phyloP scores from a whole-genome alignment of 192 early-diverging fungal species.

The Coemansia sp. region DNA sequence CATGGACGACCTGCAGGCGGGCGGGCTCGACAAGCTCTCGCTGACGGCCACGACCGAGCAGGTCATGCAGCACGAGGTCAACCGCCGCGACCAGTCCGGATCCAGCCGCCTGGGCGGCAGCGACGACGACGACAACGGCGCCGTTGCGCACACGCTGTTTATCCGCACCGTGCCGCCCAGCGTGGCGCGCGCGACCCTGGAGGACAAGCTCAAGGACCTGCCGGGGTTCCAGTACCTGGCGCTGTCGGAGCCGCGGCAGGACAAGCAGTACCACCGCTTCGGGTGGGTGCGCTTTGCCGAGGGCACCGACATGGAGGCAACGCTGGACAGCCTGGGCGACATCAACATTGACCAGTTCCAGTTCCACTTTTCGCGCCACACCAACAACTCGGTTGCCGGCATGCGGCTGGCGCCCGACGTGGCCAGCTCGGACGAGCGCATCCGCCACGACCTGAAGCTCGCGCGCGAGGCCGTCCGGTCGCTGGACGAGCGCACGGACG shows the following conservation, averaged over 20 bases:
- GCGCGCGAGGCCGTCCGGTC: conserved; percentile 50
- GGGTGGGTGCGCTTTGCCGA: conserved; percentile 90
- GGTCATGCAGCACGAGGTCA: conserved; percentile 43
- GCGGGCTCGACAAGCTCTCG: conserved; percentile 62
- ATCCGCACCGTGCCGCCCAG: conserved; percentile 76
- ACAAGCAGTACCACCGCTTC: conserved; percentile 80
- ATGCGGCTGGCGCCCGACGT: conserved; percentile 68
- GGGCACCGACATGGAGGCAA: conserved; percentile 76
- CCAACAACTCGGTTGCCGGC: conserved; percentile 17
- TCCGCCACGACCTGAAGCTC: conserved; percentile 71
- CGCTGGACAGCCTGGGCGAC: conserved; percentile 60
- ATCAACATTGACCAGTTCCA: conserved; percentile 54
- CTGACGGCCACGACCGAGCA: conserved; percentile 33
- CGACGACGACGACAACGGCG: conserved; percentile 31
- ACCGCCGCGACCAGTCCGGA: conserved; percentile 31
- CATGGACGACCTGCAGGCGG: conserved; percentile 60
- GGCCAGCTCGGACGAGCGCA: conserved; percentile 60
- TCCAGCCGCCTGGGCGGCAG: conserved; percentile 23
- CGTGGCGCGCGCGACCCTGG: conserved; percentile 59
- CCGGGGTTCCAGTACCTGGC: conserved; percentile 80
- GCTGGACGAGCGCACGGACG: conserved; percentile 38
- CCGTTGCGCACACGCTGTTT: conserved; percentile 62
- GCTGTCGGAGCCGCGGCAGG: conserved; percentile 78
- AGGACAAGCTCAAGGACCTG: conserved; percentile 61
- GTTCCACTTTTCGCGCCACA: conserved; percentile 52